phyloP scores from a whole-genome alignment of 1,139 yeast species.

The Lodderomyces metapsilosis region DNA sequence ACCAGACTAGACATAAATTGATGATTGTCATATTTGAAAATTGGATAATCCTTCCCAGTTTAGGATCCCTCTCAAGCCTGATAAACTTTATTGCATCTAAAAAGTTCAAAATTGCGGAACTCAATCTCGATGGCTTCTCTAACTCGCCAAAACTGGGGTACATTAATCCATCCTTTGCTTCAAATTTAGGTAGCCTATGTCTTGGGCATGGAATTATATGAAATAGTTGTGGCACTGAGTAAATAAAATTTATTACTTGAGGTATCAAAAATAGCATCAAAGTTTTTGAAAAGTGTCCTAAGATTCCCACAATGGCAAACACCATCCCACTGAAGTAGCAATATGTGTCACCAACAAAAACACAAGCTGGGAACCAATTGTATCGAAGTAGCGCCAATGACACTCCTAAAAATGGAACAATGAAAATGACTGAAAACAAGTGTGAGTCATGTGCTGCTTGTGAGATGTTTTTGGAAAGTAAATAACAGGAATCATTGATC shows the following conservation, averaged over 20 bases:
- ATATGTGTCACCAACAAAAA: constrained; percentile 96
- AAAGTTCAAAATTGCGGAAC: constrained; percentile 27
- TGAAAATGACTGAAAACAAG: constrained; percentile 70
- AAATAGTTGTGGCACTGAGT: constrained; percentile 88
- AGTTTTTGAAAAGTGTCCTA: constrained; percentile 95
- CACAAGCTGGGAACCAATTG: constrained; percentile 90
- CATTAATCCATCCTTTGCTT: constrained; percentile 64
- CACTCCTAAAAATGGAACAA: constrained; percentile 87
- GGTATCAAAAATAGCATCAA: constrained; percentile 82
- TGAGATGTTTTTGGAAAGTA: constrained; percentile 39
- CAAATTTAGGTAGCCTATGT: constrained; percentile 83
- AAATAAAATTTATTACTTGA: constrained; percentile 83
- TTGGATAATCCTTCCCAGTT: constrained; percentile 34
- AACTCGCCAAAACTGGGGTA: constrained; percentile 57
- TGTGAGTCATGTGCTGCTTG: constrained; percentile 79
- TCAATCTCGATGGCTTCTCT: constrained; percentile 14
- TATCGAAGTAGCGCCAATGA: constrained; percentile 70
- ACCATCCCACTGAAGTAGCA: constrained; percentile 99
- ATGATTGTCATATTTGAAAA: constrained; percentile 86
- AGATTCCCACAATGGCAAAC: constrained; percentile 92
- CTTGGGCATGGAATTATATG: constrained; percentile 90
- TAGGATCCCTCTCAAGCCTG: constrained; percentile 38
- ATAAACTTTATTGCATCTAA: constrained; percentile 51
- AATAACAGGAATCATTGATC: constrained; percentile 72
- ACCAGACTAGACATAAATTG: constrained; percentile 76